Base-by-base conservation (phyloP, 306 rosid genomes). In the Echinosophora koreensis region DNA sequence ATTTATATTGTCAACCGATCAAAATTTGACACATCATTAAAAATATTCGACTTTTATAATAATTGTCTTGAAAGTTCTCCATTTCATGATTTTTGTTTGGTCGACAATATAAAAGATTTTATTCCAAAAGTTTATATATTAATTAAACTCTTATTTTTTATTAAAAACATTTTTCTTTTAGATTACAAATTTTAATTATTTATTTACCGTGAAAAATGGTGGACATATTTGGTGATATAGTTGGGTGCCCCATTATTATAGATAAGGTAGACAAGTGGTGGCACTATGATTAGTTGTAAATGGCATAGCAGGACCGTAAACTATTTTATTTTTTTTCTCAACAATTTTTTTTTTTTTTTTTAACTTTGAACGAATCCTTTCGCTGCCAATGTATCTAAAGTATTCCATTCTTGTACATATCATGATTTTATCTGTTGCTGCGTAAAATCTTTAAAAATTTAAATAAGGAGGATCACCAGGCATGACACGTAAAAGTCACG, bases 401-500 rank as follows among this genome's bases (percentile, higher is more conserved):
- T 59, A 30, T 3, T 59, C 34, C 9, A 57, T 27, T 37, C 63
- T 9, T 4, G 38, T 57, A 27, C 38, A 6, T 8, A 41, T 41
- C 0, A 8, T 41, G 22, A 22, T 22, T 50, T 54, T 55, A 71
- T 39, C 50, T 18, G 13, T 18, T 32, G 22, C 3, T 5, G 66
- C 17, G 35, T 32, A 35, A 16, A 16, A 34, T 35, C 2, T 69
- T 69, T 34, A 15, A 34, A 34, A 52, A 6, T 13, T 71, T 12
- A 51, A 54, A 9, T 1, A 6, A 37, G 54, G 52, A 55, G 37
- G 38, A 72, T 73, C 68, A 41, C 68, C 32, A 42, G 15, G 67
- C 77, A 42, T 14, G 56, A 30, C 32, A 13, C 37, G 17, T 37
- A 58, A 8, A 56, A 30, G 16, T 16, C 41, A 11, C 6, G 8